Evolutionary conservation across 2,329 filamentous ascomycete genomes (phyloP), one percentile per base, ranked within the genome.

Genomic region (Alternaria rosae): DNA sequence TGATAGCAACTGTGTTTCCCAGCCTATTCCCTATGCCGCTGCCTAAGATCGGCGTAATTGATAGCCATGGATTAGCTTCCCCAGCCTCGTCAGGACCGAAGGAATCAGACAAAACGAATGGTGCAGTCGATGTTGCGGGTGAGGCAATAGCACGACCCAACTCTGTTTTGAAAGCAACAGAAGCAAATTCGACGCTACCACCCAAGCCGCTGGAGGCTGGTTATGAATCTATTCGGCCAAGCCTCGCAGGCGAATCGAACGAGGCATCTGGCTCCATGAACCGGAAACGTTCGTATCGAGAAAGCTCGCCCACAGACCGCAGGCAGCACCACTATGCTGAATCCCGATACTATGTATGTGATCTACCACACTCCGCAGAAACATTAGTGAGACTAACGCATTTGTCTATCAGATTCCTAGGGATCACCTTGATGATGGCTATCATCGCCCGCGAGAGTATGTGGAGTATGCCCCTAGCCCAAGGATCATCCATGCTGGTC

Each of bases 1-100:
- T 86, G 42, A 81, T 88, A 60, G 80, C 81, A 10, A 83, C 83
- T 48, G 83, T 84, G 8, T 83, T 88, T 56, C 84, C 85, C 6
- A 74, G 62, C 54, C 54, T 79, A 6, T 83, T 83, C 51, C 79
- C 82, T 9, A 69, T 72, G 26, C 81, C 80, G 6, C 67, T 83
- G n/a, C 82, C 82, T 7, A 78, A 71, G 47, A 82, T 83, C 54
- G 80, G 80, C 17, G 62, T 72, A 20, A 73, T 82, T 17, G 74
- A 76, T 32, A 70, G 69, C 32, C 70, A 73, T 57, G 71, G 68
- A 41, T 20, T 69, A 30, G 59, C 69, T 63, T 70, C 72, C 62
- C 63, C 72, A 67, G 58, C 67, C 64, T 66, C 78, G 61, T 72
- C 76, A 66, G 66, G 64, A 50, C 65, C 73, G 7, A 76, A 75